A percentile compares a stretch with the other conserved stretches of the same genome.
Evolutionary conservation across 2,329 filamentous ascomycete species (phyloP).

Genomic region (Epichloe aotearoae): DNA sequence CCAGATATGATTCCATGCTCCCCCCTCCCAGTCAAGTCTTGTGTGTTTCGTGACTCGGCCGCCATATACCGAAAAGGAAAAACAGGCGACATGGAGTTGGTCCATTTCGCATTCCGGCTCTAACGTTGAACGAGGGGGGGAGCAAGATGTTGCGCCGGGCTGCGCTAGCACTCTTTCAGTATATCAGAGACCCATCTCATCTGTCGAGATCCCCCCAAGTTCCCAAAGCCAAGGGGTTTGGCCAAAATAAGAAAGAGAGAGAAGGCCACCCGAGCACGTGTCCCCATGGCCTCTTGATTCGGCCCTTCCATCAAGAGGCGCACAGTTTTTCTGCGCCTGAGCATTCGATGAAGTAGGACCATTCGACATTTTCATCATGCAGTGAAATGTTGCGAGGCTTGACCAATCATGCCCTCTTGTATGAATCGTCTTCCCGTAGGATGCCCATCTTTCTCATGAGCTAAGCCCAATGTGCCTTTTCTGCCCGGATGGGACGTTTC

Average conservation of each 20-base stretch:
- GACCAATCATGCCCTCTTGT: not conserved
- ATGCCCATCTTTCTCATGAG: not conserved
- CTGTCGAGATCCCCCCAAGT: not conserved
- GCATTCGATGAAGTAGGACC: not conserved
- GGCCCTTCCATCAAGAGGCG: constrained; percentile 8
- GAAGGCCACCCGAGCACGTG: not conserved
- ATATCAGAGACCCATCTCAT: too few species aligned
- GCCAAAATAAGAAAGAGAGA: too few species aligned
- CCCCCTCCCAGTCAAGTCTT: not conserved
- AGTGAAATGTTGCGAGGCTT: not conserved
- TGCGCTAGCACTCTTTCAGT: not conserved
- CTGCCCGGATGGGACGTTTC: constrained; percentile 1
- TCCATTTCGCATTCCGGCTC: too few species aligned
- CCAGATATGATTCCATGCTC: not conserved
- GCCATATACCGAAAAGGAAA: not conserved
- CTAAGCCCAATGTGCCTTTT: not conserved
- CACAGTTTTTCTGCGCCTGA: not conserved
- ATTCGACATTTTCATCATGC: not conserved
- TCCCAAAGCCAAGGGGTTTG: not conserved
- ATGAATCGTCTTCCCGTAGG: not conserved
- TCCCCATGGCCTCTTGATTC: constrained; percentile 4
- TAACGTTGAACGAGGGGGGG: too few species aligned
- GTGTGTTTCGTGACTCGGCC: not conserved
- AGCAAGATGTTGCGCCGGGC: not conserved
- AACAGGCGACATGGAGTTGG: not conserved